Evolutionary conservation across 2,329 filamentous ascomycete species (phyloP), one percentile per base, ranked within the genome.

Genomic region (Cladorrhinum sp.): DNA sequence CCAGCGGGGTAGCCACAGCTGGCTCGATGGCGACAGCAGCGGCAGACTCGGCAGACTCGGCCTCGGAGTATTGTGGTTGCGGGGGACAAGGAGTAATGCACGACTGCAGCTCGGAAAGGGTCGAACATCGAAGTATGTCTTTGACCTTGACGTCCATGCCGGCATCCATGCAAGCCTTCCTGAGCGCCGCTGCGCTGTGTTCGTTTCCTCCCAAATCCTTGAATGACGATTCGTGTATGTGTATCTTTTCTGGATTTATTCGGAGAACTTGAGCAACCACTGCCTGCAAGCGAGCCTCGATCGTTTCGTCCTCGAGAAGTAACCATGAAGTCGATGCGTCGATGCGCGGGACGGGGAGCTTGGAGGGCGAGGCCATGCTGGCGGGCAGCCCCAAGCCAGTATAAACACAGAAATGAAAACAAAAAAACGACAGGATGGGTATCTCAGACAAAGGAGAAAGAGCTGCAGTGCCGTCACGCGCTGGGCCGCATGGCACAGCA

Each of bases 101-200:
- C 1, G 75, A 77, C 67, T 80, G 77, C 22, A 80, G 69, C 64
- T 81, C 79, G 55, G 77, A 74, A 45, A 81, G 68, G 2, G 74
- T 80, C 53, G 71, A 72, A 67, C 77, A 79, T 41, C 69, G 72
- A 57, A 79, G 69, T 52, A 79, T 76, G 58, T 80, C 78, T 52
- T 73, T 70, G 2, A 72, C 70, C 38, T 69, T 72, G 3, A 77
- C 65, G 2, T 69, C 67, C 51, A 77, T 67, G 25, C 75, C 75
- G n/a, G 72, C 67, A 50, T 66, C 67, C 67, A 74, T 69, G 59
- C 74, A 78, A n/a, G 64, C 69, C 38, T 67, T 70, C 32, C 71
- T 67, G 12, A 78, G 65, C 13, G 71, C 68, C 23, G 62, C 65
- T 9, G 76, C 77, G n/a, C 71, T 66, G 20, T 70, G 66, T 25